Evolutionary conservation across 78 protist genomes (phyloP).

Genomic region (Dictyostelium intermedium): DNA sequence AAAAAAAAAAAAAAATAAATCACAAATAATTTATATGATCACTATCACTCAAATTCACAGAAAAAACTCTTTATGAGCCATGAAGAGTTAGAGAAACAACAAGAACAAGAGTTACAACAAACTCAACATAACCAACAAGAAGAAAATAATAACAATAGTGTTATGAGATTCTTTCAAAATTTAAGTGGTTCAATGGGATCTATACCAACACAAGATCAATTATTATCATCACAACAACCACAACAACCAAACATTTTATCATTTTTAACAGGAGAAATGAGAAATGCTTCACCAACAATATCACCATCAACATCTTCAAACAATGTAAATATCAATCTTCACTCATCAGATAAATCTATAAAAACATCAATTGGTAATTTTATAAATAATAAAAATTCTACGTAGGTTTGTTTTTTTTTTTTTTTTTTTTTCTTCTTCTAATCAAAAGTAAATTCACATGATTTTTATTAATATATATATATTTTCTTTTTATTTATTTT

Average conservation of each 20-base stretch:
- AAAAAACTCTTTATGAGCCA: constrained; percentile 14
- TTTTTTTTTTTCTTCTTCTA: neutral
- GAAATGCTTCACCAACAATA: neutral
- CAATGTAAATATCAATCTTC: neutral
- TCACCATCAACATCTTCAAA: constrained; percentile 35
- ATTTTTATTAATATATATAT: neutral
- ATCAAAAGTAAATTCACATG: too few species aligned
- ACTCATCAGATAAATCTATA: neutral
- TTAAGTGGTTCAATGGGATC: constrained; percentile 6
- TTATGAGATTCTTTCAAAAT: constrained; percentile 64
- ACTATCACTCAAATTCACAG: neutral
- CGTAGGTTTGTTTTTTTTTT: neutral
- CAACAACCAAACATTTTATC: constrained; percentile 2
- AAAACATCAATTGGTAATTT: constrained; percentile 5
- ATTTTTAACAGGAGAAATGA: neutral
- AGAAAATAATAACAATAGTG: constrained; percentile 19
- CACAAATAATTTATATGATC: too few species aligned
- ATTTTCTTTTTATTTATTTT: neutral
- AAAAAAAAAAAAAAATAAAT: too few species aligned
- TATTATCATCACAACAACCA: neutral
- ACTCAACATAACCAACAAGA: neutral
- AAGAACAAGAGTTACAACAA: constrained; percentile 12
- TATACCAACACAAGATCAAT: neutral
- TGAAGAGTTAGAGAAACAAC: constrained; percentile 11
- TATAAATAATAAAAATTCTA: neutral